phyloP scores from a whole-genome alignment of 179 eudicot genomes.

The Gypsophila paniculata region DNA sequence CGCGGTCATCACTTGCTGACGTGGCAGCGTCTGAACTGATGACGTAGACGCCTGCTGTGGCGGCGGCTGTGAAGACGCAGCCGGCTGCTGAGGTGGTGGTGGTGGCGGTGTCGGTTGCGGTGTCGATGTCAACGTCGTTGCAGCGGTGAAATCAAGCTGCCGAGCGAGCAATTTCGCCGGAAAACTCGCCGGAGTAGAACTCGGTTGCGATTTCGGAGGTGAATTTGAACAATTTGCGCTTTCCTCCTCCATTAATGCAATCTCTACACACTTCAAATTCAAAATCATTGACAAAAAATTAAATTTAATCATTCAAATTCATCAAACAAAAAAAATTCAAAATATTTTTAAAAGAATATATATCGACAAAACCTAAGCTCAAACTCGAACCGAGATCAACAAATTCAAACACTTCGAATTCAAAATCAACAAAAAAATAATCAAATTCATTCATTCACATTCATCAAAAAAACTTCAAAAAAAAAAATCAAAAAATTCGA shows the following conservation, averaged over 20 bases:
- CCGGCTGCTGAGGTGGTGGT: slow-evolving; percentile 20
- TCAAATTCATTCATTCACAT: too few relatives aligned
- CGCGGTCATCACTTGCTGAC: slow-evolving; percentile 4
- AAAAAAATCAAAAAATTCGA: too few relatives aligned
- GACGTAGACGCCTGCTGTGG: slow-evolving; percentile 15
- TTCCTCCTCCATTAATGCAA: slow-evolving; percentile 60
- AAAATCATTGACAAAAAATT: not conserved
- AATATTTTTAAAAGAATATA: too few relatives aligned
- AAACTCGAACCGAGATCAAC: slow-evolving; percentile 12
- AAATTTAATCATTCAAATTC: not conserved
- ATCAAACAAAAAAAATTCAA: not conserved
- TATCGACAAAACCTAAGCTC: slow-evolving; percentile 16
- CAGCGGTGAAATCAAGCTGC: slow-evolving; percentile 70
- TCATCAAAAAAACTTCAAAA: too few relatives aligned
- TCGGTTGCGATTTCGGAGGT: not conserved
- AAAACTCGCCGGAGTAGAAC: slow-evolving; percentile 30
- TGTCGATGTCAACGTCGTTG: slow-evolving; percentile 21
- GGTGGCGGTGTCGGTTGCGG: slow-evolving; percentile 21
- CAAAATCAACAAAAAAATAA: too few relatives aligned
- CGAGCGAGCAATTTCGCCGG: slow-evolving; percentile 71
- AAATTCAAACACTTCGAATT: too few relatives aligned
- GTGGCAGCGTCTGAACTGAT: slow-evolving; percentile 25
- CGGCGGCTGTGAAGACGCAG: slow-evolving; percentile 2
- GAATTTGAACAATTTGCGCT: slow-evolving; percentile 43
- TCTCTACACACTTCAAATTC: not conserved